Evolutionary conservation across 108 stramenopile genomes (phyloP).

Genomic region (Discostella stelligeroides): DNA sequence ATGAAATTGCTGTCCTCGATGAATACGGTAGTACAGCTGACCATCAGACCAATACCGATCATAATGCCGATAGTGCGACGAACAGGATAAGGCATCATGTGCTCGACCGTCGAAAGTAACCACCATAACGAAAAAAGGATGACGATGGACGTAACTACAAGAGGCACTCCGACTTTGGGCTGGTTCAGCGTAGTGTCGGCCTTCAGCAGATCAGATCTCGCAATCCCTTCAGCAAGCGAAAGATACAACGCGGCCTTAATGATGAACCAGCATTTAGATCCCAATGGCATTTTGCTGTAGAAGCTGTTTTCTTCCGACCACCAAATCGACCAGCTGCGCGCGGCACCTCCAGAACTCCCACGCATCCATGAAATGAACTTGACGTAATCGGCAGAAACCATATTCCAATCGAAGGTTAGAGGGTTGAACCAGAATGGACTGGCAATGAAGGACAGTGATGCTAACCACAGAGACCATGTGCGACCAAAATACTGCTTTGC

Average conservation of each 20-base stretch:
- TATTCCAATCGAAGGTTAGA: conserved; percentile 96
- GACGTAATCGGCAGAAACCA: conserved; percentile 81
- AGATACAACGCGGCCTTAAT: conserved; percentile 83
- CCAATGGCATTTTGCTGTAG: conserved; percentile 75
- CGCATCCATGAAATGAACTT: conserved; percentile 91
- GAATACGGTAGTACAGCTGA: conserved; percentile 66
- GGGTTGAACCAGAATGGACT: conserved; percentile 99
- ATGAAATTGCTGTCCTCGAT: conserved; percentile 86
- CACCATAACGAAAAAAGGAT: conserved; percentile 56
- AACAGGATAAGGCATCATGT: conserved; percentile 76
- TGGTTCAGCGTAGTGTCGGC: conserved; percentile 76
- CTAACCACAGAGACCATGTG: conserved; percentile 98
- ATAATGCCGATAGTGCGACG: conserved; percentile 82
- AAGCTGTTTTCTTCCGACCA: conserved; percentile 92
- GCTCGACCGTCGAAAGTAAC: conserved; percentile 62
- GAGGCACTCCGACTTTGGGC: conserved; percentile 59
- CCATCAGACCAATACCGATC: conserved; percentile 68
- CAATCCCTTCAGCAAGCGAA: conserved; percentile 86
- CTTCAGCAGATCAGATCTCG: conserved; percentile 72
- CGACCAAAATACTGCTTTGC: conserved; percentile 94
- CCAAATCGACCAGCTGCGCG: conserved; percentile 95
- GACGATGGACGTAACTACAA: conserved; percentile 61
- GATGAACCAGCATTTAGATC: conserved; percentile 82
- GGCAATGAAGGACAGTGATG: conserved; percentile 93
- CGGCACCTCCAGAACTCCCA: conserved; percentile 78